Conservation (phyloP, 1,284 basidiomycete genomes). For the Cryptococcus jaspeensis region DNA sequence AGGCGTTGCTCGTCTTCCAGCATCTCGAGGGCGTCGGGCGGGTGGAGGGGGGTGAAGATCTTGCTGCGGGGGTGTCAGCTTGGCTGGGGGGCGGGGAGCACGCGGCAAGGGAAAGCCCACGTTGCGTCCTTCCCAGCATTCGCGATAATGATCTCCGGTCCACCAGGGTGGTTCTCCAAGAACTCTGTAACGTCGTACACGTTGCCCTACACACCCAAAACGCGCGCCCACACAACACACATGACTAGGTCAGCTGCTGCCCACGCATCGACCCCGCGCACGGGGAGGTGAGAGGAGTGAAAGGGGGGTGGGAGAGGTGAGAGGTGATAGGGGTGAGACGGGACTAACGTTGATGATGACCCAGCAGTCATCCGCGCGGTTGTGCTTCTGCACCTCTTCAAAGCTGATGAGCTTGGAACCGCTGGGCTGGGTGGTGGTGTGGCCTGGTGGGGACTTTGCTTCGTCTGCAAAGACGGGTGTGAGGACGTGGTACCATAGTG, state of each 20-base stretch:
- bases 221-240: no score
- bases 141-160: constrained; percentile 56
- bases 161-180: constrained; percentile 61
- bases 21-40: constrained; percentile 50
- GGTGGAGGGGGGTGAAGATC: constrained; percentile 54
- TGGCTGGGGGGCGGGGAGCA: background rate
- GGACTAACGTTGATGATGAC: constrained; percentile 66
- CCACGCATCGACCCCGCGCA: no score
- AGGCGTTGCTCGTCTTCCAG: constrained; percentile 62
- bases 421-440: constrained; percentile 26
- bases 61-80: constrained; percentile 26
- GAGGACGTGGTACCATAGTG: constrained; percentile 6
- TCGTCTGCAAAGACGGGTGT: constrained; percentile 14
- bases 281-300: background rate
- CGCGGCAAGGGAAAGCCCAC: constrained; percentile 47
- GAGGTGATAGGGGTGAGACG: background rate
- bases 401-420: constrained; percentile 51
- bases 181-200: constrained; percentile 71
- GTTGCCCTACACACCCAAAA: constrained; percentile 32
- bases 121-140: constrained; percentile 61
- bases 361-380: constrained; percentile 65
- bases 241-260: constrained; percentile 8
- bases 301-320: no score
- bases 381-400: constrained; percentile 59
- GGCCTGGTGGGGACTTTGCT: constrained; percentile 1